Conservation (phyloP, 2,329 filamentous ascomycete genomes). For the Diplodia intermedia region DNA sequence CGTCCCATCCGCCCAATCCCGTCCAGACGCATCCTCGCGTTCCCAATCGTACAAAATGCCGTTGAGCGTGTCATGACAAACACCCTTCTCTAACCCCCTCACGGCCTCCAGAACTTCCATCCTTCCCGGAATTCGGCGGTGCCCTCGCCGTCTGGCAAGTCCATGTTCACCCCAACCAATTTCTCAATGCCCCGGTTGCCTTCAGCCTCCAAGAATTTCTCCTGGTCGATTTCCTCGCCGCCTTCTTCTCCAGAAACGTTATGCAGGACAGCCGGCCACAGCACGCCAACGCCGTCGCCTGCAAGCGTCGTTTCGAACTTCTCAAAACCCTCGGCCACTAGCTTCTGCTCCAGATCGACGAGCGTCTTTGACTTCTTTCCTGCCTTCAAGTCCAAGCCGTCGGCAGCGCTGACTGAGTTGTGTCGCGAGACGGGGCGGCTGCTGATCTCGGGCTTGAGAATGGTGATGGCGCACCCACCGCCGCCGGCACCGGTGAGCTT, state of each 20-base stretch:
- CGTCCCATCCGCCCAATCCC: background rate
- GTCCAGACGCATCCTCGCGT: constrained; percentile 1
- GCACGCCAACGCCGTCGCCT: constrained; percentile 89
- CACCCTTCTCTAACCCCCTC: background rate
- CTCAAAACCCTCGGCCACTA: constrained; percentile 69
- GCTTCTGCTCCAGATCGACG: constrained; percentile 67
- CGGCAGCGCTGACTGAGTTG: constrained; percentile 2
- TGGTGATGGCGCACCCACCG: constrained; percentile 92
- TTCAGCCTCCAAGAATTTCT: constrained; percentile 83
- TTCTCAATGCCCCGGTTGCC: constrained; percentile 85
- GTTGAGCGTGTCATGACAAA: constrained; percentile 4
- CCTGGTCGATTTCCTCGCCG: constrained; percentile 90
- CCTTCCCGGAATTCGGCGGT: constrained; percentile 44
- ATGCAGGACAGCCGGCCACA: constrained; percentile 90
- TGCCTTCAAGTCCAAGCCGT: constrained; percentile 47
- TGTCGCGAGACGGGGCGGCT: constrained; percentile 33
- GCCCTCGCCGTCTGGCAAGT: constrained; percentile 34
- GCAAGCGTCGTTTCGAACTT: constrained; percentile 90
- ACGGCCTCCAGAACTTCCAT: constrained; percentile 52
- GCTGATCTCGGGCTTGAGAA: constrained; percentile 70
- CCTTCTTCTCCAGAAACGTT: constrained; percentile 83
- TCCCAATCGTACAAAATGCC: constrained; percentile 12
- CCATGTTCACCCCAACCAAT: constrained; percentile 73
- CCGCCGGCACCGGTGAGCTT: constrained; percentile 96
- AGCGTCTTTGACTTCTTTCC: constrained; percentile 59